Base-by-base conservation (phyloP, 2,329 filamentous ascomycete genomes). In the Aspergillus uvarum region DNA sequence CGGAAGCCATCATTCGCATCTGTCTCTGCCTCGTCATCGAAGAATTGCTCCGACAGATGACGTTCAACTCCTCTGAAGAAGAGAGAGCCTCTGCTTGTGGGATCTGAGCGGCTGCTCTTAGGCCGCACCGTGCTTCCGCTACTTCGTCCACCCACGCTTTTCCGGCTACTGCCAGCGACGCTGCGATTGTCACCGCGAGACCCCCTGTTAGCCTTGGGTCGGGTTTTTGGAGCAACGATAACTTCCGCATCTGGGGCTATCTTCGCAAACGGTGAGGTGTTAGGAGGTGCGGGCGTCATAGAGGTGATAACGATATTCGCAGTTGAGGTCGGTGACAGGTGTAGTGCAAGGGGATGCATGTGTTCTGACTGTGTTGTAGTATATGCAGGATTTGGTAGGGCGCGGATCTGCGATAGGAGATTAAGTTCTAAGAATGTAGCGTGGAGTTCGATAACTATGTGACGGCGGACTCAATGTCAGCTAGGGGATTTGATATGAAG, bases 371-470 rank as follows among this genome's bases (percentile, higher is more conserved):
- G 79, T 26, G 80, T 80, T 29, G 81, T 80, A 48, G 78, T 81
- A 72, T 87, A 90, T 24, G 83, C 80, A 19, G 94, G 94, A 74
- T 97, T 98, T 24, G 94, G 94, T 22, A 99, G 82, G 19, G 94
- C 94, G 69, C 95, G 89, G 68, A 99, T 93, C 79, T 99, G 95
- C 49, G 89, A 90, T 32, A 96, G 82, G 55, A 99, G 87, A 75
- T 99, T 98, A 65, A 97, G 83, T 73, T 99, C 95, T 54, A 99
- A 82, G 72, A 98, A 99, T 16, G 89, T 95, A 5, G 95, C 95
- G 79, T 99, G 95, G 2, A 99, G 82, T 76, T 99, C 95, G 68
- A 99, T 98, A 70, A 98, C 83, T 84, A 64, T 31, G 53, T 4
- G n/a, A 12, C 52, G 51, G 38, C 19, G 32, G 48, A n/a, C 16